Base-by-base conservation (phyloP, 2,329 filamentous ascomycete genomes). In the Aureobasidium sp. region DNA sequence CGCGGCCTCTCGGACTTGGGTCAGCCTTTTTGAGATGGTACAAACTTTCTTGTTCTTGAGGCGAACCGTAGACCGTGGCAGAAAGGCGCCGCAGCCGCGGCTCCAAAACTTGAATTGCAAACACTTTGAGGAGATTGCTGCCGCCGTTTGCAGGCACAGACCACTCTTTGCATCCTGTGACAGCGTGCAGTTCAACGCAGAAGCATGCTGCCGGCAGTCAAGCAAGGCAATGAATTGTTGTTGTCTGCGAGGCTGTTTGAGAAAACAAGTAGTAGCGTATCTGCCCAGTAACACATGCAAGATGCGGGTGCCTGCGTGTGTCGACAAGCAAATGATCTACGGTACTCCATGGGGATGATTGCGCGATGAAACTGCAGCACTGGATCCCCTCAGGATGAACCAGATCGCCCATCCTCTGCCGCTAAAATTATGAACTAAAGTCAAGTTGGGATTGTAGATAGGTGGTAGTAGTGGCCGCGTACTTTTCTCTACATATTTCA, bases 321-420 rank as follows among this genome's bases (percentile, higher is more conserved):
- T 58, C 27, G 53, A 57, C 53, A 45, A 34, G 39, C 29, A 34
- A n/a, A 58, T 29, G 54, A 58, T 58, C 54, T 58, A n/a, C 54
- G 25, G 21, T 48, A 29, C 53, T 57, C 54, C 54, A 48, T 58
- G 54, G 54, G 54, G 54, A 25, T 47, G 27, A 58, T 39, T 58
- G 54, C 54, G 54, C 53, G 54, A 58, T 58, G 54, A 58, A 58
- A 47, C 41, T 58, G 54, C 54, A 58, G 42, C 21, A 21, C 21
- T 48, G 42, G 54, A 47, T 58, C 53, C 51, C 53, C 51, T 55
- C 53, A 57, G 16, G 3, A 11, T 47, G 54, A 58, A 21, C 54
- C 54, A 58, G 42, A 47, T 48, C 54, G 39, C 16, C 41, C 21
- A 27, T 21, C 30, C 39, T 36, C 30, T 29, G 54, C 54, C 54